phyloP scores from a whole-genome alignment of 176 grass and related monocot genomes.

The Zizania latifolia region DNA sequence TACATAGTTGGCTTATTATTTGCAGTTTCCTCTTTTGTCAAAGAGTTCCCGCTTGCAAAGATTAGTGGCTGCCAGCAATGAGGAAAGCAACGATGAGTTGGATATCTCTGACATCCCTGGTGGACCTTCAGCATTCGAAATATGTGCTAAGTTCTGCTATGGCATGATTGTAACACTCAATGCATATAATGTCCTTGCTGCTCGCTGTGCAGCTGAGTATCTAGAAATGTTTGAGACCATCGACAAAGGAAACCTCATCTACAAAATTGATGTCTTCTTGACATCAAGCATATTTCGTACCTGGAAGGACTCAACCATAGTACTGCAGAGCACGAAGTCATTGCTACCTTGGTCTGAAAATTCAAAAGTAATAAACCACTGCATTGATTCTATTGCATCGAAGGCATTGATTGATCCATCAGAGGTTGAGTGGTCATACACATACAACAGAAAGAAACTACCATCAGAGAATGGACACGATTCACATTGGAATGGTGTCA shows the following conservation, averaged over 20 bases:
- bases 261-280: slow-evolving; percentile 96
- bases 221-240: slow-evolving; percentile 91
- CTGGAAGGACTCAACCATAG: slow-evolving; percentile 96
- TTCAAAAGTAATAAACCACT: slow-evolving; percentile 76
- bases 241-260: slow-evolving; percentile 97
- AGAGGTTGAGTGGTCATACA: slow-evolving; percentile 94
- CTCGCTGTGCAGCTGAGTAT: slow-evolving; percentile 80
- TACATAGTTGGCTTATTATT: background rate
- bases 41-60: slow-evolving; percentile 89
- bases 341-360: slow-evolving; percentile 73
- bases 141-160: slow-evolving; percentile 98
- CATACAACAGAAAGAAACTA: slow-evolving; percentile 94
- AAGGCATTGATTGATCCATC: slow-evolving; percentile 82
- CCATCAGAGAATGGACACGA: slow-evolving; percentile 71
- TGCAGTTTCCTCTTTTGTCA: slow-evolving; percentile 97
- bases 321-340: slow-evolving; percentile 75
- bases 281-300: slow-evolving; percentile 73
- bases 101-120: slow-evolving; percentile 87
- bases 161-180: slow-evolving; percentile 94
- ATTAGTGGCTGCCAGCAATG: slow-evolving; percentile 57
- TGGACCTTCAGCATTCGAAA: slow-evolving; percentile 86
- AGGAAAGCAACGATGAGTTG: slow-evolving; percentile 65
- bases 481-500: slow-evolving; percentile 86
- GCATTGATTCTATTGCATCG: slow-evolving; percentile 69
- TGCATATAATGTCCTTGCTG: slow-evolving; percentile 86